Conservation (phyloP, 2,329 filamentous ascomycete species). For the Stagonosporopsis rhizophila region DNA sequence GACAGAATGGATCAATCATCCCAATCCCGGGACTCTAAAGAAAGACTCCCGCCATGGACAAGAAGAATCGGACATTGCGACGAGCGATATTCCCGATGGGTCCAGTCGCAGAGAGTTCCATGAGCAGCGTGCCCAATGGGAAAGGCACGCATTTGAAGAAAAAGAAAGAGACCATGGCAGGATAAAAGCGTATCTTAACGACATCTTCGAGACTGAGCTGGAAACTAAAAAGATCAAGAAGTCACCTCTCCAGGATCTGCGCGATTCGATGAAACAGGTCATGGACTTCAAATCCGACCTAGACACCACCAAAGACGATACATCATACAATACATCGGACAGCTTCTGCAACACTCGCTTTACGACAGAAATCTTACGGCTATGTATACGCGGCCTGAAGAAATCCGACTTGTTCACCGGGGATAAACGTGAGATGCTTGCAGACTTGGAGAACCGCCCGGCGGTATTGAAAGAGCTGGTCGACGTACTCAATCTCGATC, state of each 20-base stretch:
- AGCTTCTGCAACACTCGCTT: constrained; percentile 46
- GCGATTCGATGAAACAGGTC: constrained; percentile 44
- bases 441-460: constrained; percentile 58
- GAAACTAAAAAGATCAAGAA: constrained; percentile 51
- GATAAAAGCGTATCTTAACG: constrained; percentile 60
- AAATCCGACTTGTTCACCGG: constrained; percentile 59
- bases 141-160: constrained; percentile 62
- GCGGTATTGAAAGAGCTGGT: constrained; percentile 61
- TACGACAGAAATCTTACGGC: constrained; percentile 51
- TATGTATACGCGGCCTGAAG: constrained; percentile 59
- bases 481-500: constrained; percentile 65
- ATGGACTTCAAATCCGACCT: constrained; percentile 32
- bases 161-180: constrained; percentile 54
- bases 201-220: constrained; percentile 57
- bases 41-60: neutral
- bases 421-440: constrained; percentile 59
- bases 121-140: constrained; percentile 58
- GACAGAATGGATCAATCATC: constrained; percentile 43
- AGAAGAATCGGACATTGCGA: neutral
- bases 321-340: constrained; percentile 20
- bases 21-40: constrained; percentile 15
- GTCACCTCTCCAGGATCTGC: constrained; percentile 50
- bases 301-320: constrained; percentile 24
- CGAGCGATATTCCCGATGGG: constrained; percentile 47
- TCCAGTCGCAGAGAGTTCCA: constrained; percentile 53